Evolutionary conservation across 2,329 filamentous ascomycete genomes (phyloP).

Genomic region (Cytospora chrysosperma): DNA sequence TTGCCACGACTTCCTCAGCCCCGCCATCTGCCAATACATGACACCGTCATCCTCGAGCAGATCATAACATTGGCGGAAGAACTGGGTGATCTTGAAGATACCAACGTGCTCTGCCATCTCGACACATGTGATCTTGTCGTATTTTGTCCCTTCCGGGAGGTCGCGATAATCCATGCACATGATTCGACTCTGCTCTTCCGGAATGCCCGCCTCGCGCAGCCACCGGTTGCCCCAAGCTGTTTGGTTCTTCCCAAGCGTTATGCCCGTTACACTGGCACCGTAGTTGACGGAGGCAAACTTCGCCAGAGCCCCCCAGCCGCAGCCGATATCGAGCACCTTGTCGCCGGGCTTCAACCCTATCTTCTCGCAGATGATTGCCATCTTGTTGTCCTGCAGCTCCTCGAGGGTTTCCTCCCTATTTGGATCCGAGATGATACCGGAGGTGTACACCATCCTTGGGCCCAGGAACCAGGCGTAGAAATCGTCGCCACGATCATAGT

Average conservation of each 20-base stretch:
- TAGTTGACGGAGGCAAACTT: constrained; percentile 92
- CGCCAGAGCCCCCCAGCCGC: constrained; percentile 94
- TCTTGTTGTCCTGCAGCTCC: constrained; percentile 96
- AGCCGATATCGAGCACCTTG: constrained; percentile 87
- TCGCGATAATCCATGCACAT: constrained; percentile 97
- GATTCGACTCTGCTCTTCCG: constrained; percentile 85
- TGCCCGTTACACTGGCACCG: constrained; percentile 76
- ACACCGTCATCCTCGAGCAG: constrained; percentile 96
- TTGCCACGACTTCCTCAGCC: constrained; percentile 92
- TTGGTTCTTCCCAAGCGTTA: constrained; percentile 93
- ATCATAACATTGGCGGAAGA: constrained; percentile 83
- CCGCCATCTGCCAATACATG: constrained; percentile 94
- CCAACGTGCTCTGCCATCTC: constrained; percentile 99
- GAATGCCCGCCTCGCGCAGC: constrained; percentile 75
- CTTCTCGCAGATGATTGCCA: constrained; percentile 94
- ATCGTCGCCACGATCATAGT: constrained; percentile 97
- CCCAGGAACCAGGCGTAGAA: constrained; percentile 99
- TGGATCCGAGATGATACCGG: constrained; percentile 85
- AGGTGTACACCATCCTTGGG: constrained; percentile 98
- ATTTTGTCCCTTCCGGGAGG: constrained; percentile 69
- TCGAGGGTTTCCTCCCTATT: constrained; percentile 86
- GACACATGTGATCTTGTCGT: constrained; percentile 94
- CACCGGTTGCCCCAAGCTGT: constrained; percentile 94
- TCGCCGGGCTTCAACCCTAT: constrained; percentile 81
- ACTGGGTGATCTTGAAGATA: constrained; percentile 78